Conservation (phyloP, 306 rosid genomes). For the Citrullus colocynthis region DNA sequence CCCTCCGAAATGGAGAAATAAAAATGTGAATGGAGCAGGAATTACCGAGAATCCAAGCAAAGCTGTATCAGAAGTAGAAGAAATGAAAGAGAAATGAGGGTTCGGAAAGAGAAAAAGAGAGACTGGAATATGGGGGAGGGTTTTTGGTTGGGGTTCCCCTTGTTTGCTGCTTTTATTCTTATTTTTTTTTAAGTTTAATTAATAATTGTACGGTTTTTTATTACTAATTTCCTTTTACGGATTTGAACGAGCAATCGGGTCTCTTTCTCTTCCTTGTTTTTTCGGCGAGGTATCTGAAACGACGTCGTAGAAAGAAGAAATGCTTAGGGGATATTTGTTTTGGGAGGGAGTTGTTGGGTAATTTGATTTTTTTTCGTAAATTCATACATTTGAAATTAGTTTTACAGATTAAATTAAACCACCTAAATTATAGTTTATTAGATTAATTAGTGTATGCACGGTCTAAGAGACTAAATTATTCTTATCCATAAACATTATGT, state of each 20-base stretch:
- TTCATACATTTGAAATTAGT: background rate
- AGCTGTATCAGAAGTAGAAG: conserved; percentile 3
- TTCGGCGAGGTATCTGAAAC: background rate
- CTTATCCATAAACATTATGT: background rate
- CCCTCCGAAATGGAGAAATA: background rate
- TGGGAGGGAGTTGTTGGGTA: background rate
- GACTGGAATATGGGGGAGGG: background rate
- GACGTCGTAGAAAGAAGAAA: background rate
- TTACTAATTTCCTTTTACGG: background rate
- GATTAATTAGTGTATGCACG: background rate
- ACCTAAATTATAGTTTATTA: background rate
- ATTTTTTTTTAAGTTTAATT: background rate
- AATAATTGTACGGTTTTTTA: background rate
- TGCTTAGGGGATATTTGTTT: background rate
- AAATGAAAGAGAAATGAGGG: background rate
- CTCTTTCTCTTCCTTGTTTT: background rate
- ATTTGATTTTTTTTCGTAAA: background rate
- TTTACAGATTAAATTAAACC: background rate
- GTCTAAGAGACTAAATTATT: background rate
- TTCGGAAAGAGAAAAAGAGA: background rate
- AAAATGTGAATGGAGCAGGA: background rate
- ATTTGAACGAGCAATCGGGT: background rate
- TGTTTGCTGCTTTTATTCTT: background rate
- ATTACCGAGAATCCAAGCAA: conserved; percentile 11
- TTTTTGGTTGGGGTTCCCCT: background rate